Evolutionary conservation across 2,329 filamentous ascomycete genomes (phyloP).

Genomic region (Cercospora berteroae): DNA sequence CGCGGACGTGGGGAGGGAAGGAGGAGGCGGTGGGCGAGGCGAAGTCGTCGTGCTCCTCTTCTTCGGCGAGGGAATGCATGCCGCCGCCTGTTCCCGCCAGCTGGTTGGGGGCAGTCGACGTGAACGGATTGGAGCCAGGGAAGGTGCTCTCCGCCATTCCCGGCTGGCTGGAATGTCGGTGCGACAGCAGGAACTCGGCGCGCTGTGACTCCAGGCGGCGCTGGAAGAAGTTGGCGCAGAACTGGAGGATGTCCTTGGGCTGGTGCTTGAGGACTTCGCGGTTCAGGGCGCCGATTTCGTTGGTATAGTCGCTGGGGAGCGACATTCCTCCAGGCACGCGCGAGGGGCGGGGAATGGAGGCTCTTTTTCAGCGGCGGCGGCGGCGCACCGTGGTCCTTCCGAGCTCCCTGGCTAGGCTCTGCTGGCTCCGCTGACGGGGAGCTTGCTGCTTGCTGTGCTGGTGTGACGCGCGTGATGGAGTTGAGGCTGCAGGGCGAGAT

Average conservation of each 20-base stretch:
- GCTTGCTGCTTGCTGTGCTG: slow-evolving; percentile 4
- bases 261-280: slow-evolving; percentile 59
- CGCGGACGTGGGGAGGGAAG: slow-evolving; percentile 47
- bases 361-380: background rate
- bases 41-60: slow-evolving; percentile 71
- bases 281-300: slow-evolving; percentile 63
- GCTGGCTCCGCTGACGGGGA: slow-evolving; percentile 4
- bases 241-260: slow-evolving; percentile 65
- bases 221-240: slow-evolving; percentile 67
- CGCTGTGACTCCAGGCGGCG: slow-evolving; percentile 65
- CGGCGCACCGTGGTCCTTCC: background rate
- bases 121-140: slow-evolving; percentile 77
- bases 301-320: slow-evolving; percentile 56
- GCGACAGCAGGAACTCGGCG: slow-evolving; percentile 53
- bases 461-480: slow-evolving; percentile 6
- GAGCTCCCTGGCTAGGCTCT: background rate
- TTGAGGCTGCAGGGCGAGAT: slow-evolving; percentile 4
- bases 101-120: slow-evolving; percentile 48
- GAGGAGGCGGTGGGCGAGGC: slow-evolving; percentile 65
- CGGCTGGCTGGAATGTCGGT: slow-evolving; percentile 47
- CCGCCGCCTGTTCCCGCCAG: slow-evolving; percentile 35
- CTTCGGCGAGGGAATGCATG: slow-evolving; percentile 69
- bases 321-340: slow-evolving; percentile 25
- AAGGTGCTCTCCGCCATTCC: slow-evolving; percentile 73
- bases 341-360: background rate